Conservation (phyloP, 495 filamentous ascomycete genomes). For the Cercophora newfieldiana region DNA sequence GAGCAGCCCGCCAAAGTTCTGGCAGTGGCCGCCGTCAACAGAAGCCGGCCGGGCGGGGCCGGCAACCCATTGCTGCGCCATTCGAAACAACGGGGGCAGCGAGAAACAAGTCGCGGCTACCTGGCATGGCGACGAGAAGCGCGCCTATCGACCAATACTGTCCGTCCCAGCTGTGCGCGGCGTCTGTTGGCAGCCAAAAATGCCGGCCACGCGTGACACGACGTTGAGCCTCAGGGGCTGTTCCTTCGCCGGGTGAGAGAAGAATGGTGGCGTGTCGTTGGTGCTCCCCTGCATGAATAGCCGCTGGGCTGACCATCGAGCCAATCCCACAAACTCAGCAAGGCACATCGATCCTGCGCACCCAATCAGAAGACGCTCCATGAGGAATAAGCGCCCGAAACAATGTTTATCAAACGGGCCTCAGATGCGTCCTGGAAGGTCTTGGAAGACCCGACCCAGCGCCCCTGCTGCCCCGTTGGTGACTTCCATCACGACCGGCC, state of each 20-base stretch:
- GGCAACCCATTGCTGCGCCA: background rate
- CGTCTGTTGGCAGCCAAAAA: background rate
- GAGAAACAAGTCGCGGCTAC: background rate
- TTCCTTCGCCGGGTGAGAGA: background rate
- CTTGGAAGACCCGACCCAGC: background rate
- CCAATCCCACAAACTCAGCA: background rate
- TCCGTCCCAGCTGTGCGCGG: background rate
- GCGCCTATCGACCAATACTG: background rate
- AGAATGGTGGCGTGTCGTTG: conserved; percentile 11
- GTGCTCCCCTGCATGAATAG: conserved; percentile 11
- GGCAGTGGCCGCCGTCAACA: background rate
- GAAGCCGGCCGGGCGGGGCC: background rate
- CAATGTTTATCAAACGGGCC: background rate
- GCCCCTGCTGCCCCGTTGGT: background rate
- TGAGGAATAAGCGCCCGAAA: conserved; percentile 14
- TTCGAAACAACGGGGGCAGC: background rate
- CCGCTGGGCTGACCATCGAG: conserved; percentile 4
- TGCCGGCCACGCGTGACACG: background rate
- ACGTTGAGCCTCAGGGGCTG: background rate
- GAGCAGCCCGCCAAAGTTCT: background rate
- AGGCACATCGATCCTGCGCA: background rate
- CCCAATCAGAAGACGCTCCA: conserved; percentile 1
- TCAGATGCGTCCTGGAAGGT: background rate
- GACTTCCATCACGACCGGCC: background rate
- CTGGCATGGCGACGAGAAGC: background rate